Evolutionary conservation across 129 eudicot genomes (phyloP).

Genomic region (Tagetes patula): DNA sequence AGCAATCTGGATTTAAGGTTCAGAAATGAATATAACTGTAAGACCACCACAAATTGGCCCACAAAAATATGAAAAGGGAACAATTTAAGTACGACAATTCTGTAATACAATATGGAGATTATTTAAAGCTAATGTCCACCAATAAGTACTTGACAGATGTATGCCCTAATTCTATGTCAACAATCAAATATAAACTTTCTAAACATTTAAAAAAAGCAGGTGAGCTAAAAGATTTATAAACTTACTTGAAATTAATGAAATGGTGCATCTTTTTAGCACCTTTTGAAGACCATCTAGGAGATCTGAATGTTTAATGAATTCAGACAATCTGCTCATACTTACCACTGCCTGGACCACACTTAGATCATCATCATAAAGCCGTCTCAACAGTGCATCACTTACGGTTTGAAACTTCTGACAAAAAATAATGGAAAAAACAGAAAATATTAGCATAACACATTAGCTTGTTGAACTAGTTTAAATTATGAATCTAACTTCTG

Average conservation of each 20-base stretch:
- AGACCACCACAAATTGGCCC: background rate
- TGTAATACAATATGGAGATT: background rate
- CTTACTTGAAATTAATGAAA: constrained; percentile 52
- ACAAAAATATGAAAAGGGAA: background rate
- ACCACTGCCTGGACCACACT: constrained; percentile 72
- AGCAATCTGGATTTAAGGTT: background rate
- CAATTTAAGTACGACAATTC: background rate
- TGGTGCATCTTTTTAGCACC: constrained; percentile 64
- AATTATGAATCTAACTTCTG: background rate
- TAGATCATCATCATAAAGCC: constrained; percentile 75
- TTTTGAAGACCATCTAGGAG: constrained; percentile 53
- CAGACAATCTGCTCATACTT: constrained; percentile 51
- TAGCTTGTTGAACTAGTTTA: constrained; percentile 7
- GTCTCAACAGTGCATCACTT: constrained; percentile 67
- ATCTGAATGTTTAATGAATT: constrained; percentile 42
- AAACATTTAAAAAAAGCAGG: background rate
- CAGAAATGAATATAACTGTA: background rate
- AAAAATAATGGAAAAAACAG: background rate
- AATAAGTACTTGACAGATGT: background rate
- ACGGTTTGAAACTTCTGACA: constrained; percentile 58
- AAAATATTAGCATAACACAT: constrained; percentile 14
- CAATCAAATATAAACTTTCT: background rate
- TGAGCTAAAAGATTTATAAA: background rate
- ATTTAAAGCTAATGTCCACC: background rate
- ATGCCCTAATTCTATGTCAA: background rate